Evolutionary conservation across 495 filamentous ascomycete species (phyloP), one percentile per base, ranked within the genome.

Genomic region (Extremus antarcticus): DNA sequence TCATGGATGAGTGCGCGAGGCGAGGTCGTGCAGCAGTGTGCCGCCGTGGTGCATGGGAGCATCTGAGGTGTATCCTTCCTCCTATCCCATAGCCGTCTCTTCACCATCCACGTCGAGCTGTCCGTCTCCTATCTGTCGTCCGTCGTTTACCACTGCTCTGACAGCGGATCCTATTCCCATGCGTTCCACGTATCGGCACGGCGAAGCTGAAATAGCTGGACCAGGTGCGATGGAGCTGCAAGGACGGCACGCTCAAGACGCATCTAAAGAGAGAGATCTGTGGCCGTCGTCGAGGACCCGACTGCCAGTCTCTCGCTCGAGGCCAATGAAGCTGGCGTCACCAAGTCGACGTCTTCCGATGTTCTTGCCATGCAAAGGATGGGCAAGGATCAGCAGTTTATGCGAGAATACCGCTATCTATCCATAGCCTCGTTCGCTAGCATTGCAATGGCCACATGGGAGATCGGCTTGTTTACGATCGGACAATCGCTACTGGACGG

Each of bases 401-500:
- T 53, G 13, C 2, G 51, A 3, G 29, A 53, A 20, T 53, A 41
- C 51, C 51, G 51, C 2, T 38, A 41, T n/a, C 32, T 53, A 3
- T 53, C 51, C 16, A 53, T 53, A 19, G 13, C 51, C 7, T 53
- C 51, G 15, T 53, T 53, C 35, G 39, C 23, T 41, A 19, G 29
- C 19, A 53, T 53, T 25, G 51, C 51, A 13, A 53, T 29, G 24
- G 51, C 51, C 29, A 53, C 51, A 13, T 53, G 51, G 51, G 51
- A 53, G 39, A 53, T 53, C 32, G 51, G 51, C n/a, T 29, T 53
- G 17, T 53, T 53, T 21, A 53, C 51, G 8, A 53, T 53, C 32
- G 25, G 39, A 16, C 51, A 53, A 22, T 53, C 51, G 9, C 23
- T 53, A 7, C 20, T 53, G 15, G 51, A 53, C 19, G 51, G 51